Base-by-base conservation (phyloP, 2,329 filamentous ascomycete species). In the Graphilbum ipis-grandicollis region DNA sequence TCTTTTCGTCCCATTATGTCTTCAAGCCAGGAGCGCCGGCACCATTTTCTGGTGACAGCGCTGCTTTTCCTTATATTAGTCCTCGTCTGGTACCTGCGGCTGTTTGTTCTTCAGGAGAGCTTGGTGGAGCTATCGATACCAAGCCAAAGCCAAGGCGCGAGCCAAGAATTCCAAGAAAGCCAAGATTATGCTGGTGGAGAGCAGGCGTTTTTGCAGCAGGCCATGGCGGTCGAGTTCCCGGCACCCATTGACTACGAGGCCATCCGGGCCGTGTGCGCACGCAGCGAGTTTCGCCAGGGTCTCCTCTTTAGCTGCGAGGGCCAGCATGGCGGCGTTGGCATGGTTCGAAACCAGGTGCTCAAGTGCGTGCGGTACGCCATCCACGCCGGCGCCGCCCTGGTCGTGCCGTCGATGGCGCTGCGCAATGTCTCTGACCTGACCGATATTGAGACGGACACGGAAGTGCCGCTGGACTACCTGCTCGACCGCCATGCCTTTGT, bases 341-440 rank as follows among this genome's bases (percentile, higher is more conserved):
- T 59, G 50, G 45, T 59, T 28, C 50, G 57, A 21, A 57, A 58
- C 39, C 55, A 56, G 42, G 57, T 60, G 17, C 44, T 60, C 4
- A 58, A 56, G 34, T 60, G 57, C 43, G 49, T 59, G 5, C 50
- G 57, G 15, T 60, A 57, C 36, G 53, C 57, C 5, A 59, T 59
- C 31, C 47, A 50, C 33, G 56, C 48, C 21, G 57, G 56, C 7
- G 56, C 45, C 26, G 50, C 50, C 1, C 30, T 58, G 1, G 56
- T 58, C 3, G 29, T 59, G 2, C 56, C 56, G 3, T 52, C 52
- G 1, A 58, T 59, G 43, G 47, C 49, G 1, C 35, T 54, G 32
- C 50, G 56, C 23, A 54, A 56, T 35, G 46, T 50, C 13, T 46
- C 44, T 13, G 47, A 56, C 37, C 43, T 53, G 1, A 41, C 47